A percentile compares a stretch with the other conserved stretches of the same genome.
These are phyloP conservation scores for Candida coleopterorum DNA, from an alignment of 805 yeast genomes.

Conservation along the genomic window DNA sequence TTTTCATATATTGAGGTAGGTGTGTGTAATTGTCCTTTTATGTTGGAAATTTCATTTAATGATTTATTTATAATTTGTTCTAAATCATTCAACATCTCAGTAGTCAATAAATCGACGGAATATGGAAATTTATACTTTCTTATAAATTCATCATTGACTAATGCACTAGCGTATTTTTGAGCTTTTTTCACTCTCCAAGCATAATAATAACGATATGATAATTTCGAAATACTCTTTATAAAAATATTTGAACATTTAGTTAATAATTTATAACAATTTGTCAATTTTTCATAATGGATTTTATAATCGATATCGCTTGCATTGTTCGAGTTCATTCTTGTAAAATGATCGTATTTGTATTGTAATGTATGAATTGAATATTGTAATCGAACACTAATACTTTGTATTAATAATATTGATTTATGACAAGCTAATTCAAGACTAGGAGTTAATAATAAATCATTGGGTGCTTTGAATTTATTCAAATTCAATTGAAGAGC, in stretches of 20 bases:
- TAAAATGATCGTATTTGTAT: slow-evolving; percentile 10
- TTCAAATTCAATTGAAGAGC: slow-evolving; percentile 24
- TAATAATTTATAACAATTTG: slow-evolving; percentile 8
- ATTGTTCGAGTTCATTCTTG: slow-evolving; percentile 4
- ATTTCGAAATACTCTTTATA: slow-evolving; percentile 24
- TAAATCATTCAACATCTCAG: slow-evolving; percentile 18
- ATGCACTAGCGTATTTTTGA: slow-evolving; percentile 36
- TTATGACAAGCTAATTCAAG: slow-evolving; percentile 25
- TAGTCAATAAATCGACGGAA: slow-evolving; percentile 8
- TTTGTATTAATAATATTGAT: slow-evolving; percentile 20
- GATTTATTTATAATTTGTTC: slow-evolving; percentile 18
- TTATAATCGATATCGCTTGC: slow-evolving; percentile 7
- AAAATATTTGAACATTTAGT: slow-evolving; percentile 10
- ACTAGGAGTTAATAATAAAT: slow-evolving; percentile 38
- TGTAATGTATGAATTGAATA: slow-evolving; percentile 3
- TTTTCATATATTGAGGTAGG: slow-evolving; percentile 1
- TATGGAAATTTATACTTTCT: slow-evolving; percentile 7
- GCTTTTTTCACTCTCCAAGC: slow-evolving; percentile 68
- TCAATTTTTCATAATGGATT: slow-evolving; percentile 9
- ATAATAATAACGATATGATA: slow-evolving; percentile 57
- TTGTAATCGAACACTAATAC: slow-evolving; percentile 21
- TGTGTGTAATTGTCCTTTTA: background rate
- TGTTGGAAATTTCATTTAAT: slow-evolving; percentile 12
- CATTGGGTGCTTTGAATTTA: slow-evolving; percentile 40
- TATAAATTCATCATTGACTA: slow-evolving; percentile 27